A percentile compares a stretch with the other conserved stretches of the same genome.
Evolutionary conservation across 2,329 filamentous ascomycete genomes (phyloP).

Genomic region (Arthroderma sp.): DNA sequence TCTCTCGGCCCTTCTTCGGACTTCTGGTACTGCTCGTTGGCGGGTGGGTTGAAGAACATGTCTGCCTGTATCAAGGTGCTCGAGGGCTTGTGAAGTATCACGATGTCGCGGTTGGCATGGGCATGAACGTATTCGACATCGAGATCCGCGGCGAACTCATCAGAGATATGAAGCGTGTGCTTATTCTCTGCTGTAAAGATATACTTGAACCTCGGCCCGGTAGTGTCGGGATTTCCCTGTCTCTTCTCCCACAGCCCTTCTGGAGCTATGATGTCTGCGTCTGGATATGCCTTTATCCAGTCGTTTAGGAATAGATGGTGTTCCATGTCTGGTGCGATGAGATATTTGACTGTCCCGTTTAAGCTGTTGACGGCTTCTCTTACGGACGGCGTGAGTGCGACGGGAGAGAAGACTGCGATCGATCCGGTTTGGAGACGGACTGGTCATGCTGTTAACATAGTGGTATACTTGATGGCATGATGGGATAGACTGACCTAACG

Average conservation of each 20-base stretch:
- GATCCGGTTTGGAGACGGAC: constrained; percentile 66
- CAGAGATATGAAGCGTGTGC: constrained; percentile 44
- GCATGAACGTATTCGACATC: constrained; percentile 70
- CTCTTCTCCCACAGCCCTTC: constrained; percentile 78
- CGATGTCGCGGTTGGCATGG: constrained; percentile 75
- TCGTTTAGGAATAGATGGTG: constrained; percentile 88
- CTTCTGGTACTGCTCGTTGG: constrained; percentile 68
- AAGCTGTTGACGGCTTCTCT: constrained; percentile 49
- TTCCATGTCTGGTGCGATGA: constrained; percentile 77
- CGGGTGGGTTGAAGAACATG: constrained; percentile 80
- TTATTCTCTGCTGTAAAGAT: constrained; percentile 52
- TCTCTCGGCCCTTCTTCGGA: constrained; percentile 42
- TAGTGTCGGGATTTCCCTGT: constrained; percentile 43
- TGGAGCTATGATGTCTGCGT: constrained; percentile 68
- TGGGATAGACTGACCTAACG: constrained; percentile 51
- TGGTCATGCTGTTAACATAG: constrained; percentile 23
- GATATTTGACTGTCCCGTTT: constrained; percentile 63
- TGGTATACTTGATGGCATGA: not conserved
- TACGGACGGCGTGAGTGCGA: constrained; percentile 67
- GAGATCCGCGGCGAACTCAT: constrained; percentile 79
- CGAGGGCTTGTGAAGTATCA: constrained; percentile 71
- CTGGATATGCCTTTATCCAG: constrained; percentile 69
- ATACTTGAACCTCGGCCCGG: constrained; percentile 52
- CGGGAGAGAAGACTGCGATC: constrained; percentile 84
- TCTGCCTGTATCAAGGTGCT: constrained; percentile 77